Base-by-base conservation (phyloP, 768 basidiomycete genomes). In the Coprinellus micaceus region DNA sequence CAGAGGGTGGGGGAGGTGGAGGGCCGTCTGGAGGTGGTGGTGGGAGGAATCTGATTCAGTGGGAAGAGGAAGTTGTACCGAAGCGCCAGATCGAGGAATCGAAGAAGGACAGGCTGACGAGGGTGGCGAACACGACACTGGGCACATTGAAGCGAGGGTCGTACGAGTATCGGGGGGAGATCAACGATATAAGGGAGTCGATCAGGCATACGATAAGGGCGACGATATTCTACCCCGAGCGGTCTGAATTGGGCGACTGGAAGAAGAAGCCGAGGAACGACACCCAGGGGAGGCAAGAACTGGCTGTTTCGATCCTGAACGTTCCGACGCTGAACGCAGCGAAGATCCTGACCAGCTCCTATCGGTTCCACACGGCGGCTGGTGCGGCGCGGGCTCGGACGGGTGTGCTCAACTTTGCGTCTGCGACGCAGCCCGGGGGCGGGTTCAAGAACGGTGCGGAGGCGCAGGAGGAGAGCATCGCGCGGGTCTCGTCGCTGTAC, bases 381-480 rank as follows among this genome's bases (percentile, higher is more conserved):
- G 54, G 54, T 47, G 39, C 40, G 15, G 50, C 53, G 4, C 44
- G 44, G 10, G n/a, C 53, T 12, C 71, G 76, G 53, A 72, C 89
- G 11, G 88, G 87, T 19, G 69, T 91, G 15, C 80, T 91, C 26
- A 91, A 85, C 65, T 91, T 91, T 63, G 89, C 89, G 1, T 87
- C 85, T 0, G 88, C 89, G 3, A 86, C 80, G 50, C 82, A 82
- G 36, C 85, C 87, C 1, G 89, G 89, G 1, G 89, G 90, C 3
- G 90, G 90, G 5, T 91, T 92, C 69, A 76, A 81, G 56, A 76
- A 69, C 54, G 90, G 89, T 15, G 82, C 87, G 0, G 82, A 84
- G 57, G 89, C 90, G 1, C 89, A 92, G 63, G 90, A 92, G 67
- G 89, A 92, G 67, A 85, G 84, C 36, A 80, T 92, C 62, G 88